These are phyloP conservation scores for Oldenlandia corymbosa DNA, from an alignment of 257 asterid genomes.

Conservation along the genomic window DNA sequence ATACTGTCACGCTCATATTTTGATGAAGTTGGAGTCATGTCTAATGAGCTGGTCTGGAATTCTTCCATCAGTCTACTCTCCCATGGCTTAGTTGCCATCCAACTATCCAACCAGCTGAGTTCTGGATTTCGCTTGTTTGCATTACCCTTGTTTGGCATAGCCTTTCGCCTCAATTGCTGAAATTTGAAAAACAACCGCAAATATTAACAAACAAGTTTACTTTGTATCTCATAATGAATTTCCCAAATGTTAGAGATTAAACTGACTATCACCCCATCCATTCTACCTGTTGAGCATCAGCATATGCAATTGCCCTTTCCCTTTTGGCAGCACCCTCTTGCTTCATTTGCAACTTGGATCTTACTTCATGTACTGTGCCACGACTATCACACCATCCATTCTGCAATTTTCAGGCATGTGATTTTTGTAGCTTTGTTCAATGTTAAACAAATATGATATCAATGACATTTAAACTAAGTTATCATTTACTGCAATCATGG, in stretches of 20 bases:
- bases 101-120: constrained; percentile 61
- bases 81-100: constrained; percentile 72
- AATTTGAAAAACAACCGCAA: not conserved
- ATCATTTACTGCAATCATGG: not conserved
- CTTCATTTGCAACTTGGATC: constrained; percentile 70
- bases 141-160: constrained; percentile 31
- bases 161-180: constrained; percentile 32
- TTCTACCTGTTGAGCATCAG: constrained; percentile 67
- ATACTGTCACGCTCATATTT: constrained; percentile 14
- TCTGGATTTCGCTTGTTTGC: constrained; percentile 27
- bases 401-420: constrained; percentile 28
- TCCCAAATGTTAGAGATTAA: too few species aligned
- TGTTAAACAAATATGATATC: not conserved
- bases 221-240: too few species aligned
- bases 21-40: constrained; percentile 29
- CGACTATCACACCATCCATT: constrained; percentile 81
- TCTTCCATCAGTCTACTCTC: constrained; percentile 38
- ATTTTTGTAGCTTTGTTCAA: not conserved
- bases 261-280: too few species aligned
- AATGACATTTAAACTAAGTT: not conserved
- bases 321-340: constrained; percentile 83
- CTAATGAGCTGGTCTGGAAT: constrained; percentile 26
- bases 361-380: constrained; percentile 64
- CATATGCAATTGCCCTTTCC: constrained; percentile 78
- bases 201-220: too few species aligned